Base-by-base conservation (phyloP, 805 yeast genomes). In the Kodamaea laetipori region DNA sequence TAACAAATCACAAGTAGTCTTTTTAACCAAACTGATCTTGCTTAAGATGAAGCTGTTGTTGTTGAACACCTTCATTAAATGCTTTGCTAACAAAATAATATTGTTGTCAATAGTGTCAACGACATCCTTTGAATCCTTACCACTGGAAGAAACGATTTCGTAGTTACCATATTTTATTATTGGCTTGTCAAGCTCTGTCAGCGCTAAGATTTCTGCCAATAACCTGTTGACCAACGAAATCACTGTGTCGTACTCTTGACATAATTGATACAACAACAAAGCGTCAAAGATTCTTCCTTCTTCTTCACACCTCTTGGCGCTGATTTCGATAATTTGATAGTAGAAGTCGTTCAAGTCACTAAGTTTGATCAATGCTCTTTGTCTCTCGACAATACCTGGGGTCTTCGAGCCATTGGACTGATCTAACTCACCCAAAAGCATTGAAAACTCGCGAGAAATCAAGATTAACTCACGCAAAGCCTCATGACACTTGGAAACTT, bases 261-360 rank as follows among this genome's bases (percentile, higher is more conserved):
- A 81, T 51, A 92, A 76, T 64, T 90, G 96, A 60, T 87, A 92
- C 43, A 94, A 74, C 45, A 87, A 71, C 48, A 94, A 76, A 13
- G 97, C 87, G 58, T 94, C 98, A 48, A 84, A 80, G 10, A 81
- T 74, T 57, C 96, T 77, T 6, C 97, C 97, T 56, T 90, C 98
- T 53, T 88, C 94, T 55, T 87, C 94, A 11, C 97, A 95, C 52
- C 80, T 81, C 34, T 74, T 74, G 3, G 97, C 97, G 21, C 96
- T 90, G 47, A 80, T 81, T 58, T 86, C 95, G 3, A 94, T 83
- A 32, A 92, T 89, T 46, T 78, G 77, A 48, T 73, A 75, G 51
- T 86, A 69, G 57, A 79, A 92, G 45, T 77, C 79, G 15, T 74
- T 72, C 47, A 82, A 77, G 51, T 80, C 75, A 4, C 67, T 65